Evolutionary conservation across 1,284 basidiomycete species (phyloP), one percentile per base, ranked within the genome.

Genomic region (Austroboletus novae-zelandiae): DNA sequence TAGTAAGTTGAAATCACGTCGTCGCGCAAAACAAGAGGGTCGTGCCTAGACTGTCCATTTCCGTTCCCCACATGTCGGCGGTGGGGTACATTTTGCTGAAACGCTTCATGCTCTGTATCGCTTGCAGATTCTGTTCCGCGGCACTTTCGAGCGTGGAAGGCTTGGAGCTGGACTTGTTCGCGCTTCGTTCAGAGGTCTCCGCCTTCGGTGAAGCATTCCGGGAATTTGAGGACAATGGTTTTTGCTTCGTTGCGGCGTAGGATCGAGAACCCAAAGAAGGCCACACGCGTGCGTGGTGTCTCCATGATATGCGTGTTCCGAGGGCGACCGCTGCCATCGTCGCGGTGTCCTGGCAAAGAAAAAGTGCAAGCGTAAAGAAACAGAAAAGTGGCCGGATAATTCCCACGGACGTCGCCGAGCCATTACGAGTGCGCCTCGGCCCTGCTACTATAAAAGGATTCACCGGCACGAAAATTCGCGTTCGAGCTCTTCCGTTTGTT

Each of bases 1-100:
- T 27, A 9, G n/a, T 25, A 53, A 8, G 43, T 29, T 27, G 3
- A 11, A 47, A 27, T 30, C 3, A 15, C n/a, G 8, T 17, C 31
- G 5, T 23, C 6, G 8, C 17, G 31, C 11, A 5, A 9, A 35
- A 25, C 13, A 25, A 35, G 36, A 32, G 15, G 43, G 17, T 58
- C 76, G 48, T 66, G 83, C 81, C 81, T 61, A 82, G 61, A 8
- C 67, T 76, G n/a, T 73, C 60, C n/a, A 79, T 65, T 42, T 68
- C 64, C 34, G 74, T 70, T 1, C 76, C 77, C 78, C 79, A 83
- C 10, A 76, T 64, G 56, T 83, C 81, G 51, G 65, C 57, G 10
- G 57, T 64, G 20, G 67, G 42, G 15, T 66, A 57, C 50, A 74
- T 68, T 36, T 63, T 65, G 32, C 53, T 61, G 54, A 74, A 72